Evolutionary conservation across 2,329 filamentous ascomycete genomes (phyloP).

Genomic region (Paracorniculantispora psalliotae): DNA sequence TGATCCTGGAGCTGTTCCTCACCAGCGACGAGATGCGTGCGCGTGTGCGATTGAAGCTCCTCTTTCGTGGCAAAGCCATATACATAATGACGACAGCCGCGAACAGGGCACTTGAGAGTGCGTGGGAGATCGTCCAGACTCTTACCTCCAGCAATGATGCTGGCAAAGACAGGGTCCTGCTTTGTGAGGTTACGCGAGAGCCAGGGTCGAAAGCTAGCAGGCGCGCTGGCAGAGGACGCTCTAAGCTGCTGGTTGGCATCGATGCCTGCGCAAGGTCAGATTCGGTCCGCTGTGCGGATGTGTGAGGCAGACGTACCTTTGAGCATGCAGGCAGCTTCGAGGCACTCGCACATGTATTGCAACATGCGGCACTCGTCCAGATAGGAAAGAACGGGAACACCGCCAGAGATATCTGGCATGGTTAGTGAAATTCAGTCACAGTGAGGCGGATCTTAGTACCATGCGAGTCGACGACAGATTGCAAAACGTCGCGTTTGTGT

Average conservation of each 20-base stretch:
- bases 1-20: slow-evolving; percentile 33
- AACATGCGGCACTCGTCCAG: slow-evolving; percentile 11
- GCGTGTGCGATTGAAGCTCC: slow-evolving; percentile 48
- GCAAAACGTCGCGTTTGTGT: slow-evolving; percentile 7
- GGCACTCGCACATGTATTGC: slow-evolving; percentile 12
- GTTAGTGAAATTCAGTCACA: neutral
- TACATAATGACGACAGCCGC: slow-evolving; percentile 52
- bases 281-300: neutral
- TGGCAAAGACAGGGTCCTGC: slow-evolving; percentile 11
- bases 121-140: slow-evolving; percentile 1
- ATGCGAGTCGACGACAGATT: slow-evolving; percentile 8
- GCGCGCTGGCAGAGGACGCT: slow-evolving; percentile 3
- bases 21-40: slow-evolving; percentile 35
- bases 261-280: slow-evolving; percentile 2
- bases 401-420: neutral
- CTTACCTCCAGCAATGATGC: neutral
- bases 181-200: slow-evolving; percentile 10
- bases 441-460: neutral
- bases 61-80: slow-evolving; percentile 50
- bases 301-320: neutral
- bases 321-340: slow-evolving; percentile 11
- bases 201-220: slow-evolving; percentile 12
- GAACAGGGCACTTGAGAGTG: slow-evolving; percentile 50
- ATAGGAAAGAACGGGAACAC: neutral
- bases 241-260: slow-evolving; percentile 13